These are phyloP conservation scores for Lecanicillium sp. DNA, from an alignment of 2,329 filamentous ascomycete genomes.

Conservation along the genomic window DNA sequence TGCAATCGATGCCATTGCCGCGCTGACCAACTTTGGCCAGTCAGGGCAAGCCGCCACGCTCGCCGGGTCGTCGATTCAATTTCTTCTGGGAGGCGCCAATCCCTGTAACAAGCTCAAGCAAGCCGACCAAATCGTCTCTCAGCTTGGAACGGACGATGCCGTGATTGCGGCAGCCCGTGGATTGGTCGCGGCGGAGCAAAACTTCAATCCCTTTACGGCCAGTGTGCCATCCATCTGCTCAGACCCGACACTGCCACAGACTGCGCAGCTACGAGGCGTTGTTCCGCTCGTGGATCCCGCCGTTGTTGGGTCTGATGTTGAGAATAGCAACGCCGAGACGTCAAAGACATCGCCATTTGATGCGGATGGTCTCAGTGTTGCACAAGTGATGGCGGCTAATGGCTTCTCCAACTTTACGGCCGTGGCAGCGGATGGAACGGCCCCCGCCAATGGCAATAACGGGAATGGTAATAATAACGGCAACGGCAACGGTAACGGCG, in stretches of 20 bases:
- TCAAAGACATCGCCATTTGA: slow-evolving; percentile 47
- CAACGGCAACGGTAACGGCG: no score
- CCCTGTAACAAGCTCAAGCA: slow-evolving; percentile 59
- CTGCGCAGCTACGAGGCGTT: slow-evolving; percentile 54
- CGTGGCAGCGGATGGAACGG: slow-evolving; percentile 21
- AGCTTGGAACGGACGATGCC: slow-evolving; percentile 51
- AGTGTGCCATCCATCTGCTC: slow-evolving; percentile 55
- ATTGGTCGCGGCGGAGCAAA: slow-evolving; percentile 61
- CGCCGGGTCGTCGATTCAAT: slow-evolving; percentile 51
- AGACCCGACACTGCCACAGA: slow-evolving; percentile 54
- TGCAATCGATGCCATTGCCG: slow-evolving; percentile 45
- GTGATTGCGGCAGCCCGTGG: slow-evolving; percentile 55
- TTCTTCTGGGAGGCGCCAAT: slow-evolving; percentile 57
- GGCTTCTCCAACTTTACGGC: slow-evolving; percentile 57
- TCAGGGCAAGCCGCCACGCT: slow-evolving; percentile 57
- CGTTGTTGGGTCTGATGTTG: slow-evolving; percentile 46
- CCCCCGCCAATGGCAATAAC: no score
- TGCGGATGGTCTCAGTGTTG: slow-evolving; percentile 56
- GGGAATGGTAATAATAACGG: no score
- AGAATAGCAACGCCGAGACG: slow-evolving; percentile 51
- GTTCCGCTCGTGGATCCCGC: slow-evolving; percentile 60
- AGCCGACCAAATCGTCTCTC: slow-evolving; percentile 55
- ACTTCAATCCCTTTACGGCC: slow-evolving; percentile 62
- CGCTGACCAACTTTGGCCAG: slow-evolving; percentile 45
- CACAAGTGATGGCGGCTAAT: slow-evolving; percentile 52